phyloP scores from a whole-genome alignment of 805 yeast genomes.

The Kodamaea hsintzibuensis region DNA sequence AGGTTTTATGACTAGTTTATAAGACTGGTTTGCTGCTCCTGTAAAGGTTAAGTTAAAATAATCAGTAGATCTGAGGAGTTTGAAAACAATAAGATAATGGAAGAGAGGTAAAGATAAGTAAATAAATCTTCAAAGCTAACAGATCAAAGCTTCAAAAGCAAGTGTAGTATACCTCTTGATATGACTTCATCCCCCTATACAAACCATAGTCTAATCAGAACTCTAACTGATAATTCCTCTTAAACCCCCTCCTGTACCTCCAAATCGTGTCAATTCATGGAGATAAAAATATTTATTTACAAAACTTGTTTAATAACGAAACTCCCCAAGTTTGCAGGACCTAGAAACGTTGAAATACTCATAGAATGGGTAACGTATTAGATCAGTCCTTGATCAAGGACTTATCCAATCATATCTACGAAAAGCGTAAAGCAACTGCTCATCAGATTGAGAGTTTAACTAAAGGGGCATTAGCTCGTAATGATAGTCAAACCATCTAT shows the following conservation, averaged over 20 bases:
- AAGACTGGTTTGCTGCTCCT: no score
- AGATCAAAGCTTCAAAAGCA: no score
- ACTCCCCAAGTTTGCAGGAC: neutral
- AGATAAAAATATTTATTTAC: neutral
- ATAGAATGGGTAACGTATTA: conserved; percentile 21
- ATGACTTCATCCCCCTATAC: no score
- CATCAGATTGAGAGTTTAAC: conserved; percentile 76
- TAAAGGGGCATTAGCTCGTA: conserved; percentile 61
- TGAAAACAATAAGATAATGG: no score
- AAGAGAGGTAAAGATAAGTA: no score
- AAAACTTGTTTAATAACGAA: neutral
- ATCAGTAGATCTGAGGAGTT: no score
- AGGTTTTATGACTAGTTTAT: no score
- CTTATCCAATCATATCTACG: conserved; percentile 46
- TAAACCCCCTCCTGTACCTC: neutral
- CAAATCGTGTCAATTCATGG: neutral
- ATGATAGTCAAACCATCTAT: conserved; percentile 60
- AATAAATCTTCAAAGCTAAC: no score
- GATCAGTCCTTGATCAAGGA: conserved; percentile 42
- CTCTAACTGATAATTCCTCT: neutral
- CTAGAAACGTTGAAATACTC: neutral
- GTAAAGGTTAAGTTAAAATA: no score
- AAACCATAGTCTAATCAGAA: no score
- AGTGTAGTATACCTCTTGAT: no score
- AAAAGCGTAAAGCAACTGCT: conserved; percentile 48